Evolutionary conservation across 2,329 filamentous ascomycete genomes (phyloP), one percentile per base, ranked within the genome.

Genomic region (Phaeophleospora eucalypticola): DNA sequence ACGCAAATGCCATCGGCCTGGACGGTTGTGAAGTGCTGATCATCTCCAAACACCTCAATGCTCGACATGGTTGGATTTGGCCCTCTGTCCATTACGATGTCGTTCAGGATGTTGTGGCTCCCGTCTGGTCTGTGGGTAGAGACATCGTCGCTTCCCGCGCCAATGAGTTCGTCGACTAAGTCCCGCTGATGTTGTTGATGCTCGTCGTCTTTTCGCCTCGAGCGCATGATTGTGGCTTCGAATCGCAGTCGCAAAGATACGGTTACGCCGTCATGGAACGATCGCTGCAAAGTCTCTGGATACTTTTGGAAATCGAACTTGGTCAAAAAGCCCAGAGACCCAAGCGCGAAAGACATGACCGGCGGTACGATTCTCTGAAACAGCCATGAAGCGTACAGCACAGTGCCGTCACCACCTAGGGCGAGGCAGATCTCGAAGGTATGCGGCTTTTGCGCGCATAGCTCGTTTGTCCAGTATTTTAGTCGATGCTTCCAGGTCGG

Each of bases 341-440:
- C 93, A 8, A 97, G 74, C 1, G 89, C 81, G 66, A 98, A 97
- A 51, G 89, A 91, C 52, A 98, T 74, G 1, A 96, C 89, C 0
- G 93, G 93, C 4, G 93, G 93, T 0, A 97, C 91, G 38, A 97
- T 86, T 35, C 87, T 82, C 71, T 98, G 93, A 66, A 98, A 98
- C 1, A 98, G 76, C 90, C 91, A 97, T 63, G 89, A 95, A 3
- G 91, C 87, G 64, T 95, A 97, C 9, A 98, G 74, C 4, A 98
- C 91, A 0, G 93, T 98, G n/a, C 93, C 93, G 64, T 98, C 93
- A 10, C 93, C 93, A 42, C 71, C 64, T 60, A 78, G 70, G 0
- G 91, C 94, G 38, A 98, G 81, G 42, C 94, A 84, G 62, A 98
- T 94, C 68, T 98, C 93, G 64, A 97, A 96, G 0, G 82, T 85